These are phyloP conservation scores for Geosmithia putterillii DNA, from an alignment of 2,329 filamentous ascomycete genomes.

Conservation along the genomic window DNA sequence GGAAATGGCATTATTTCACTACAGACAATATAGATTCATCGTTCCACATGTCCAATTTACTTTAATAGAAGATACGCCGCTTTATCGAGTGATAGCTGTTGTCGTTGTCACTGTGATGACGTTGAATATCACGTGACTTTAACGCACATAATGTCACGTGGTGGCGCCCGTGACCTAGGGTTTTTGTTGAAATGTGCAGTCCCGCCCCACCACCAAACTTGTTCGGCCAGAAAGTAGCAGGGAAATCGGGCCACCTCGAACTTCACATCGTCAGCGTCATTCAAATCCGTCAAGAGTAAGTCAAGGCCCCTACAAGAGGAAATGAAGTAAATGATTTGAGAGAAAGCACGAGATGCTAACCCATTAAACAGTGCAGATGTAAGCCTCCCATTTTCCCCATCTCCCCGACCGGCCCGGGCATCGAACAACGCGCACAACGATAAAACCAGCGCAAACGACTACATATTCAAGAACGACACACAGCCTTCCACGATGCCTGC, in stretches of 20 bases:
- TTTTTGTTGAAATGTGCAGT: slow-evolving; percentile 15
- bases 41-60: not conserved
- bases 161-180: slow-evolving; percentile 17
- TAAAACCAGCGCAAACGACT: not conserved
- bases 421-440: not conserved
- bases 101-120: not conserved
- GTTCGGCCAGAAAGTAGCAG: slow-evolving; percentile 14
- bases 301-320: slow-evolving; percentile 11
- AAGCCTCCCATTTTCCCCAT: slow-evolving; percentile 28
- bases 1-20: not conserved
- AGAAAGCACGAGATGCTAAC: slow-evolving; percentile 30
- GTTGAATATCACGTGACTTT: not conserved
- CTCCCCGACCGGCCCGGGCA: not conserved
- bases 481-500: not conserved
- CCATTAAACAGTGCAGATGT: slow-evolving; percentile 70
- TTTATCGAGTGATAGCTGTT: too few relatives aligned
- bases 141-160: not conserved
- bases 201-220: slow-evolving; percentile 30
- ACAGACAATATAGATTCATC: not conserved
- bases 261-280: slow-evolving; percentile 31
- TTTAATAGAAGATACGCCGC: too few relatives aligned
- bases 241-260: slow-evolving; percentile 12
- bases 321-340: not conserved
- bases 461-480: not conserved
- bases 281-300: slow-evolving; percentile 48